These are phyloP conservation scores for Penicillium polonicum DNA, from an alignment of 2,329 filamentous ascomycete genomes.

Conservation along the genomic window DNA sequence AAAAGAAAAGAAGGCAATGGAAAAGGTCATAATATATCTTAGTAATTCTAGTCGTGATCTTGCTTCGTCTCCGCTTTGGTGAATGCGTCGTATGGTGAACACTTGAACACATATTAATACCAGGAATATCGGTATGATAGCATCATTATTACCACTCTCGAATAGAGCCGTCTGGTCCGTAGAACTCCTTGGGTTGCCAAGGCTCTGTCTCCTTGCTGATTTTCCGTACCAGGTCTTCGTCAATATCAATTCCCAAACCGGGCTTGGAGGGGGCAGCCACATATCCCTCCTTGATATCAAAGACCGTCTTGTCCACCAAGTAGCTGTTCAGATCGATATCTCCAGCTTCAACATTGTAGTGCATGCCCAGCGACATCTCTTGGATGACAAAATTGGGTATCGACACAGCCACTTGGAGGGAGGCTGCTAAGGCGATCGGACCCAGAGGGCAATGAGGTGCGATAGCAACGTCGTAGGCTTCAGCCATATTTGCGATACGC, in stretches of 20 bases:
- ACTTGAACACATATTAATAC: neutral
- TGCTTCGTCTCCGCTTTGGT: neutral
- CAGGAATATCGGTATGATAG: neutral
- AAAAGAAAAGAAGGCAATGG: neutral
- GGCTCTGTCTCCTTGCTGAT: slow-evolving; percentile 59
- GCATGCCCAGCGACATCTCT: slow-evolving; percentile 77
- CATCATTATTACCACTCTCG: slow-evolving; percentile 60
- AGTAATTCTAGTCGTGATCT: neutral
- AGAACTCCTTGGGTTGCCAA: slow-evolving; percentile 67
- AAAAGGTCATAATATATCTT: neutral
- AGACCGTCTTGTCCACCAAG: slow-evolving; percentile 63
- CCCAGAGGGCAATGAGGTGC: slow-evolving; percentile 74
- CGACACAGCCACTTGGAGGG: slow-evolving; percentile 62
- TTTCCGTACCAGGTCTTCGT: slow-evolving; percentile 66
- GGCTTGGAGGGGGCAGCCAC: slow-evolving; percentile 60
- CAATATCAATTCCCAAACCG: slow-evolving; percentile 67
- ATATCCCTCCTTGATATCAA: slow-evolving; percentile 64
- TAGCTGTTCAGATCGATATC: slow-evolving; percentile 67
- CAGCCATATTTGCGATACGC: slow-evolving; percentile 68
- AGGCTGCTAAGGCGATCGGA: slow-evolving; percentile 70
- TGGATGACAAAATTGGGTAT: slow-evolving; percentile 71
- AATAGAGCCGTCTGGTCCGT: slow-evolving; percentile 64
- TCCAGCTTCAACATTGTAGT: slow-evolving; percentile 67
- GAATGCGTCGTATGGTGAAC: neutral
- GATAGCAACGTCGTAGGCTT: slow-evolving; percentile 70